Base-by-base conservation (phyloP, 1,284 basidiomycete genomes). In the Pascua sp. region DNA sequence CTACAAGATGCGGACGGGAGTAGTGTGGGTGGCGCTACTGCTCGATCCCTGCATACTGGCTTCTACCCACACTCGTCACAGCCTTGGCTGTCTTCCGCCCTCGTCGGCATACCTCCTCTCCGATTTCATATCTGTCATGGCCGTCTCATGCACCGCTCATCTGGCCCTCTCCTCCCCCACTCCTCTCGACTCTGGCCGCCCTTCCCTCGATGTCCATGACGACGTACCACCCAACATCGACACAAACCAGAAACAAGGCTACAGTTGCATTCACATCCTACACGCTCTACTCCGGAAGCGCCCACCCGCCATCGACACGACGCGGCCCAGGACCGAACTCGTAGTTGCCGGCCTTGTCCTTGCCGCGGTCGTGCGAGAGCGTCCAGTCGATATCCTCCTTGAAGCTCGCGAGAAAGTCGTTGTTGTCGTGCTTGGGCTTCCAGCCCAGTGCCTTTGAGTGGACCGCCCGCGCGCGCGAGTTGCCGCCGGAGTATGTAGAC, bases 381-480 rank as follows among this genome's bases (percentile, higher is more conserved):
- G 59, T 60, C 47, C 47, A 54, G 13, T 53, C 55, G 15, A 53
- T 42, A 32, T 60, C 59, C 8, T 42, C 51, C 42, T 58, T 64
- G 42, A 71, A 58, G 18, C 61, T 49, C 38, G 49, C 40, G 37
- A 65, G 51, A 42, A 75, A 68, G 51, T 67, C 61, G 39, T 61
- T 38, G n/a, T 65, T 62, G n/a, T 50, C 57, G 50, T 60, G 62
- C 49, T 67, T 68, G 24, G 73, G 71, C 50, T 62, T 68, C 71
- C 71, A 74, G 5, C 86, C 85, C 47, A 87, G 77, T 2, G 77
- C 70, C 53, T 81, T 80, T 4, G 80, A 80, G n/a, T 82, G 76
- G 57, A 79, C 82, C 2, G 79, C 80, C 24, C 72, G 76, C 59
- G 79, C 81, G 38, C 82, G 80, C 13, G 83, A 81, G 70, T 86